Base-by-base conservation (phyloP, 2,329 filamentous ascomycete genomes). In the Exserohilum rostratum region DNA sequence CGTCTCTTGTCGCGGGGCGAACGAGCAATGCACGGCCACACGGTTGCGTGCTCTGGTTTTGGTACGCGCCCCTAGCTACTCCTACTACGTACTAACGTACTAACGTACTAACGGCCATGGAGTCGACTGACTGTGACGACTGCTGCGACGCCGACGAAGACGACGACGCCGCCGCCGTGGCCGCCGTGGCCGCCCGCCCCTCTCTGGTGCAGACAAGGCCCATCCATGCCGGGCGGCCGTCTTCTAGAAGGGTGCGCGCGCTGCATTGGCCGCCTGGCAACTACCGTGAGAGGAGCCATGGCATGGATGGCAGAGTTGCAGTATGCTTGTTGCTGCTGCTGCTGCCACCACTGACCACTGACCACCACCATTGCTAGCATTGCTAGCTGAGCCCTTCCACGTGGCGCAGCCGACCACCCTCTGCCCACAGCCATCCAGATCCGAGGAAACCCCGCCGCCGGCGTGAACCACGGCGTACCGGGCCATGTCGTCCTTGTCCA, bases 1-100 rank as follows among this genome's bases (percentile, higher is more conserved):
- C 22, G 22, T 25, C 22, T 25, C 22, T n/a, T 20, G 25, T 22
- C 18, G 31, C 18, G 30, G 25, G 20, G 22, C 22, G n/a, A 30
- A 13, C 17, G 39, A 42, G n/a, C 29, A 33, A 38, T 45, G 52
- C 52, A 55, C 52, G 52, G 52, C 52, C 52, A 55, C 52, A 51
- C 43, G 37, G 52, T 50, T 54, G 46, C 34, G 5, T 34, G 31
- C 12, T 18, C 31, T 34, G 18, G 30, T 46, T 17, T 46, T 53
- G 50, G 50, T 40, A 47, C 44, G 30, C 45, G 35, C 49, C 45
- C 44, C 37, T 48, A 42, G 3, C 31, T 34, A 15, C 31, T n/a
- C 2, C 31, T 34, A 34, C 6, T n/a, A n/a, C n/a, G n/a, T n/a
- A n/a, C n/a, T n/a, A n/a, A n/a, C n/a, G n/a, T n/a, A n/a, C n/a